Percentiles rank a stretch among this genome's conserved stretches.
phyloP scores from a whole-genome alignment of 441 rosid genomes.

The Populus hybrid region DNA sequence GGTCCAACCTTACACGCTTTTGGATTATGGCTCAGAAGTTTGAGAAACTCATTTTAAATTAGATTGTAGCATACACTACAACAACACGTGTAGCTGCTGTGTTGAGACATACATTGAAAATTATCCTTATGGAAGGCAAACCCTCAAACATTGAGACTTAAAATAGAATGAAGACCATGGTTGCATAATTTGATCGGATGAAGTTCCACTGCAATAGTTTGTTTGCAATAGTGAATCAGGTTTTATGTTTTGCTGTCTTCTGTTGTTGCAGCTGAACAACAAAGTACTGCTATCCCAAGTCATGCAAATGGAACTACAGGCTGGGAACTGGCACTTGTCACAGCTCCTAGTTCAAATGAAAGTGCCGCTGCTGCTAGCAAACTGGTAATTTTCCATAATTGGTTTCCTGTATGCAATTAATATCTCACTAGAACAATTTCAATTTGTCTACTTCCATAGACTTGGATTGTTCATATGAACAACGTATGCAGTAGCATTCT shows the following conservation, averaged over 20 bases:
- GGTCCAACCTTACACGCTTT: not conserved
- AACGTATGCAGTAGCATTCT: not conserved
- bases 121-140: not conserved
- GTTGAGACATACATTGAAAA: not conserved
- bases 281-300: slow-evolving; percentile 34
- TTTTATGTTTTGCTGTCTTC: slow-evolving; percentile 12
- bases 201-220: not conserved
- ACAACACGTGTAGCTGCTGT: not conserved
- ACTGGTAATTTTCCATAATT: slow-evolving; percentile 44
- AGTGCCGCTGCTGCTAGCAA: slow-evolving; percentile 62
- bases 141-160: not conserved
- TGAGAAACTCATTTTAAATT: not conserved
- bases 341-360: slow-evolving; percentile 82
- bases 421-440: not conserved
- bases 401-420: not conserved
- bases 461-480: not conserved
- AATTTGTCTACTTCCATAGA: not conserved
- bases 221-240: not conserved
- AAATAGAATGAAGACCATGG: not conserved
- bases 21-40: slow-evolving; percentile 1
- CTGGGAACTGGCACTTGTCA: slow-evolving; percentile 92
- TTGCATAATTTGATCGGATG: not conserved
- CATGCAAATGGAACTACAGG: slow-evolving; percentile 54
- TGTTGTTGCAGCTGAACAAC: slow-evolving; percentile 53
- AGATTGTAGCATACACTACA: not conserved